A percentile compares a stretch with the other conserved stretches of the same genome.
Conservation (phyloP, 176 grass and related monocot genomes). For the Oryza glumipatula region DNA sequence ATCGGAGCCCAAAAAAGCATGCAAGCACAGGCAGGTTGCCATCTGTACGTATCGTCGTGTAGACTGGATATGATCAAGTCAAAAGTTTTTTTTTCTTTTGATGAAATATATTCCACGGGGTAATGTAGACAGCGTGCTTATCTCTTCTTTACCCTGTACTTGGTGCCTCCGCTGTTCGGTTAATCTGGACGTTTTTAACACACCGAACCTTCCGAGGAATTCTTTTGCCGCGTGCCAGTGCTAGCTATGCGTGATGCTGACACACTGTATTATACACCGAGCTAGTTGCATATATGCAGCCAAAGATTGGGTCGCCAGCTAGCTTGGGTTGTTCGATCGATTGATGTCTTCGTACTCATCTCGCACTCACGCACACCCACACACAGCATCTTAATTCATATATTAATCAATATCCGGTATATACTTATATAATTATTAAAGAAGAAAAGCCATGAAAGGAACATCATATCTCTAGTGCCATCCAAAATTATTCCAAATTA, state of each 20-base stretch:
- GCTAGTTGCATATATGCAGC: background rate
- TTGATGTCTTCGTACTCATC: background rate
- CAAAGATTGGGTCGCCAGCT: background rate
- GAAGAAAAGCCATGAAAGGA: background rate
- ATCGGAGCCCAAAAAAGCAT: background rate
- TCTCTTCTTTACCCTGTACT: background rate
- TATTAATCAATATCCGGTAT: background rate
- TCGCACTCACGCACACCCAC: background rate
- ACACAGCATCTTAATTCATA: background rate
- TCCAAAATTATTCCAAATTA: background rate
- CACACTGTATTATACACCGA: background rate
- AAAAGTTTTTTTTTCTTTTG: background rate
- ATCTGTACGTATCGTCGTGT: background rate
- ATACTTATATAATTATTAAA: background rate
- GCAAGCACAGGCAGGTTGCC: background rate
- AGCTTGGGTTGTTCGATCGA: background rate
- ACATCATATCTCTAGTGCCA: background rate
- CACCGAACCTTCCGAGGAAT: background rate
- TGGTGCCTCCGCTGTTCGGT: background rate
- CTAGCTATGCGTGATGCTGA: background rate
- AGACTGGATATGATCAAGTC: background rate
- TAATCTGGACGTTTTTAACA: background rate
- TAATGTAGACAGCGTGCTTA: constrained; percentile 25
- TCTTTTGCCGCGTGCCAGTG: background rate
- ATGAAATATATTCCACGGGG: background rate